A percentile compares a stretch with the other conserved stretches of the same genome.
Conservation (phyloP, 2,329 filamentous ascomycete genomes). For the Trichoderma koningiopsis region DNA sequence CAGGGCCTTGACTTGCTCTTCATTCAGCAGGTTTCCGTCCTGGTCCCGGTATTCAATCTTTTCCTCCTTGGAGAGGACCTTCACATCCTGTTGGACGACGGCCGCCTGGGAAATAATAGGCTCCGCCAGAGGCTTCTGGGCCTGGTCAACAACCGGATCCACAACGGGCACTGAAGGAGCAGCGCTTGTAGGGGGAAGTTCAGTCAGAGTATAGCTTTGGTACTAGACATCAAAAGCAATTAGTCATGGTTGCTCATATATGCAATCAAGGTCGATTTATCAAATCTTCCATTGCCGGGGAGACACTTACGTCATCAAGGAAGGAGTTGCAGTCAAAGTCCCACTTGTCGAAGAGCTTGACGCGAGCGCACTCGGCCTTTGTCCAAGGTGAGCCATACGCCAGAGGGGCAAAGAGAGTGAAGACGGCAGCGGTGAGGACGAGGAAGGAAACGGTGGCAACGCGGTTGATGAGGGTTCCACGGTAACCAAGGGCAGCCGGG, state of each 20-base stretch:
- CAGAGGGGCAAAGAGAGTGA: constrained; percentile 83
- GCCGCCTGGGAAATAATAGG: constrained; percentile 51
- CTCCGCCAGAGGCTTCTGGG: constrained; percentile 34
- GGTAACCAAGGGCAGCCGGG: constrained; percentile 64
- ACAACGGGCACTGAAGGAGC: constrained; percentile 32
- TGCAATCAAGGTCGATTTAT: not conserved
- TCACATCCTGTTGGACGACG: constrained; percentile 53
- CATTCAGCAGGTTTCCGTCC: constrained; percentile 83
- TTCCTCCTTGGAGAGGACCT: constrained; percentile 66
- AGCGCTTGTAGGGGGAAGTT: constrained; percentile 31
- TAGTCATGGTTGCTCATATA: constrained; percentile 21
- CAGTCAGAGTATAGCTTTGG: constrained; percentile 31
- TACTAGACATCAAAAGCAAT: constrained; percentile 44
- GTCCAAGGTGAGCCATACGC: constrained; percentile 96
- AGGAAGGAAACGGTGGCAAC: constrained; percentile 74
- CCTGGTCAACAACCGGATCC: constrained; percentile 28
- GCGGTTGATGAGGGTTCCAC: constrained; percentile 71
- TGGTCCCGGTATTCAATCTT: constrained; percentile 94
- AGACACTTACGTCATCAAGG: constrained; percentile 73
- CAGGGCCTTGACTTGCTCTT: constrained; percentile 79
- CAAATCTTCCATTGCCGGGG: constrained; percentile 34
- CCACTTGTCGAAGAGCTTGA: constrained; percentile 88
- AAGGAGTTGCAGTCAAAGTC: constrained; percentile 99
- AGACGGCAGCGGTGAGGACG: constrained; percentile 71
- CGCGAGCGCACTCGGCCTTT: constrained; percentile 77